Base-by-base conservation (phyloP, 768 basidiomycete species). In the Pisolithus tinctorius region DNA sequence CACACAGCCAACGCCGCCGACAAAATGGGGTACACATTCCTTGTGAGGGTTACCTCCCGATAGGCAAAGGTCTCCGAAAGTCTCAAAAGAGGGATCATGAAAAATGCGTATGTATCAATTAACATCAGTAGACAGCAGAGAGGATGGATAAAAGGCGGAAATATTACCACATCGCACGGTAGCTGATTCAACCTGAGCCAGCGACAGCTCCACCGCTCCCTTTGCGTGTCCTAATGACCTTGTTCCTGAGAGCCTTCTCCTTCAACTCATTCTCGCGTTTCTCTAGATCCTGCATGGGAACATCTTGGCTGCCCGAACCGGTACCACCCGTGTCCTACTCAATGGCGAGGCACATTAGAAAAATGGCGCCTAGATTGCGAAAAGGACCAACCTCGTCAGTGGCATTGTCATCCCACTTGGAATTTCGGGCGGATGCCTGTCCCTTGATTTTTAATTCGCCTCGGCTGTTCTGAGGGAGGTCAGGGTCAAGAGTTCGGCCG, bases 201-300 rank as follows among this genome's bases (percentile, higher is more conserved):
- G 56, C 55, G 1, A n/a, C 41, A n/a, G 49, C 45, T 14, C 61
- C 63, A 42, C 57, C 58, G 54, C 68, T 72, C 16, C 62, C 70
- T 63, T 85, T 88, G 57, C 87, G 73, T 29, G 84, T 86, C 62
- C 84, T 74, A 48, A 83, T 74, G 43, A 92, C 89, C 63, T 92
- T 92, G 61, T 91, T 90, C 60, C 89, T 78, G 63, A 92, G 65
- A 13, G 88, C 87, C 63, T 72, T 80, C 59, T 92, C 89, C 63
- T 89, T 91, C 53, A 91, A 63, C 61, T 92, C 89, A 55, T 78
- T 89, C 62, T 92, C 89, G 51, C 84, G 68, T 57, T 72, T 79
- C 58, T 81, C 80, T 42, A 92, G 70, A 34, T 87, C 87, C 23
- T 61, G 60, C 48, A 60, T 71, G 11, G 52, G 25, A 51, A 51